These are phyloP conservation scores for Elaeis guineensis DNA, from an alignment of 176 grass and related monocot species.

Conservation along the genomic window DNA sequence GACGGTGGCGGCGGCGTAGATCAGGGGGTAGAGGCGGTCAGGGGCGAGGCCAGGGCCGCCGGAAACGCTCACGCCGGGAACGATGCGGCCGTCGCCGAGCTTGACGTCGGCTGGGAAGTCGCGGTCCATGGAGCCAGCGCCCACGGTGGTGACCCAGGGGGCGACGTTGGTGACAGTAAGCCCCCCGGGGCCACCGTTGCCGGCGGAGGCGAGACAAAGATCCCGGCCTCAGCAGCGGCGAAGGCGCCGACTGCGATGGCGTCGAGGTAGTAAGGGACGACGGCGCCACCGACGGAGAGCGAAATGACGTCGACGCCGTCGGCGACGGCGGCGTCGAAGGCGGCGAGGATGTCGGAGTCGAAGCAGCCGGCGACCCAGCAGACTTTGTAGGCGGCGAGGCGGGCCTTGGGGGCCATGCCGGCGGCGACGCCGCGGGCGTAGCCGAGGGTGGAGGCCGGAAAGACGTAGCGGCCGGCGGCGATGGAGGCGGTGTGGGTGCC, in stretches of 20 bases:
- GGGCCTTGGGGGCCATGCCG: constrained; percentile 95
- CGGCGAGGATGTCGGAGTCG: constrained; percentile 94
- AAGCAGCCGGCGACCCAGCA: constrained; percentile 82
- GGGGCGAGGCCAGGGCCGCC: constrained; percentile 50
- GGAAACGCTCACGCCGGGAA: constrained; percentile 76
- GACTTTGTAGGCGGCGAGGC: constrained; percentile 82
- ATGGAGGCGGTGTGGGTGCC: constrained; percentile 87
- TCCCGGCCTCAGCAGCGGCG: constrained; percentile 67
- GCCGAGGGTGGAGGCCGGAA: constrained; percentile 85
- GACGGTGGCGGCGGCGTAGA: constrained; percentile 41
- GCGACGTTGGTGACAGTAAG: constrained; percentile 86
- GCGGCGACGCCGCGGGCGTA: constrained; percentile 80
- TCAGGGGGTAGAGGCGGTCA: constrained; percentile 57
- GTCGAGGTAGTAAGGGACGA: constrained; percentile 88
- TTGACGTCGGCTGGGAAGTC: constrained; percentile 81
- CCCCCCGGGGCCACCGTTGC: constrained; percentile 81
- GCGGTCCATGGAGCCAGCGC: constrained; percentile 89
- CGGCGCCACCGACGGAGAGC: constrained; percentile 75
- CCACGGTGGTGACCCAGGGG: constrained; percentile 82
- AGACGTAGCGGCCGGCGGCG: constrained; percentile 81
- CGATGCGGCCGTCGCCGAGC: constrained; percentile 53
- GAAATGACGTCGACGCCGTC: constrained; percentile 80
- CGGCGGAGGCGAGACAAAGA: constrained; percentile 76
- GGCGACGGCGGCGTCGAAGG: constrained; percentile 74
- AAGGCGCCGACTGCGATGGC: constrained; percentile 88